Base-by-base conservation (phyloP, 805 yeast genomes). In the Kluyveromyces lactis region DNA sequence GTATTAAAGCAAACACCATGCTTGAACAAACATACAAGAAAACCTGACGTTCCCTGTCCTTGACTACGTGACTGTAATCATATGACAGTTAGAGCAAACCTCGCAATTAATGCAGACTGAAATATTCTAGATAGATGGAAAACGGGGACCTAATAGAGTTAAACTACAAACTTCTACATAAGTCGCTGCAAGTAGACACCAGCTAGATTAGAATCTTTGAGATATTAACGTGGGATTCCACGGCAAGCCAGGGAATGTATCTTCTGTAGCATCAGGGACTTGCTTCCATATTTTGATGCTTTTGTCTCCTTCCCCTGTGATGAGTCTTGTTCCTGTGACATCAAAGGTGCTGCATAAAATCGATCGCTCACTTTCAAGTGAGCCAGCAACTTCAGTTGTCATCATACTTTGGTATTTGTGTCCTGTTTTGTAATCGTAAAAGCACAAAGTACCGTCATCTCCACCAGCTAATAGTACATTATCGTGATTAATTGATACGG, bases 221-320 rank as follows among this genome's bases (percentile, higher is more conserved):
- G 56, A 46, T 7, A 52, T 38, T 15, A 55, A 16, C 16, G 40
- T 40, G 17, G 64, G 63, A 31, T 55, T 52, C 64, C 64, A 59
- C 6, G 56, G 56, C 12, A 59, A 37, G 1, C 59, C 60, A 9
- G 63, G 62, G 33, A 52, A 41, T 2, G 50, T 31, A 6, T 45
- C 49, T 13, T 50, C 50, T 1, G 65, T 60, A 0, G 68, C 64
- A 4, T 42, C 46, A 2, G 54, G 49, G 21, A 60, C 67, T 43
- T 73, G 75, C 37, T 66, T 71, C 90, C 92, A 86, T 1, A 85
- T 66, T 55, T 81, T 84, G 29, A 86, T 75, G 55, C 84, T 78
- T 55, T 89, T 89, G 60, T 90, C 97, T n/a, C 85, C 78, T 51
- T 85, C 95, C 36, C 95, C 86, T 1, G 95, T 85, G 16, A 92